Evolutionary conservation across 129 eudicot genomes (phyloP).

Genomic region (Chrysanthemum seticuspe): DNA sequence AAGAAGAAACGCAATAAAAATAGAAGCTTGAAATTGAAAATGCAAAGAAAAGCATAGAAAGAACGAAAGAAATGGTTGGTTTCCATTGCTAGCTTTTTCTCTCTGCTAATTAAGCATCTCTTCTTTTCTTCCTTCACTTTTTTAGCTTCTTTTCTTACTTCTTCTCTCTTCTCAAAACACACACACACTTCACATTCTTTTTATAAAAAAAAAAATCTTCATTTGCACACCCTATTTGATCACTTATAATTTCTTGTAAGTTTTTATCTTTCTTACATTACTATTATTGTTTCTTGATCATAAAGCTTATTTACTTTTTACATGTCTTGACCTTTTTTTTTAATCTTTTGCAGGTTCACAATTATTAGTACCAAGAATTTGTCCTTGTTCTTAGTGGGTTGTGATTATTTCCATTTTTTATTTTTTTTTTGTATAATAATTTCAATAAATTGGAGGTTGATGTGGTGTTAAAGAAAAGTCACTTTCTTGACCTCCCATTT

Average conservation of each 20-base stretch:
- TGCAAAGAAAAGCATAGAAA: conserved; percentile 27
- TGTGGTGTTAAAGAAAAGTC: conserved; percentile 15
- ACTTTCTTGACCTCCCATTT: conserved; percentile 28
- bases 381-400: conserved; percentile 24
- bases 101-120: conserved; percentile 78
- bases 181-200: conserved; percentile 34
- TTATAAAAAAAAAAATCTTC: conserved; percentile 23
- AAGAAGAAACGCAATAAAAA: background rate
- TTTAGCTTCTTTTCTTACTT: conserved; percentile 62
- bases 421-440: conserved; percentile 15
- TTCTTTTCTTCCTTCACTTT: conserved; percentile 40
- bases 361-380: conserved; percentile 23
- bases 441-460: conserved; percentile 20
- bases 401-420: conserved; percentile 26
- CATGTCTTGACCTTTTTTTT: conserved; percentile 27
- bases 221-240: conserved; percentile 34
- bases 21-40: conserved; percentile 15
- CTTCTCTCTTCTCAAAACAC: conserved; percentile 4
- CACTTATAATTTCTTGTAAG: conserved; percentile 26
- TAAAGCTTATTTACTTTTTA: conserved; percentile 47
- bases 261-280: conserved; percentile 33
- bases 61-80: conserved; percentile 38
- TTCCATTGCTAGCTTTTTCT: conserved; percentile 35
- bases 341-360: conserved; percentile 11
- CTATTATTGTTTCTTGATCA: conserved; percentile 46